Percentiles rank a stretch among this genome's conserved stretches.
Evolutionary conservation across 2,329 filamentous ascomycete genomes (phyloP).

Genomic region (Alternaria ethzedia): DNA sequence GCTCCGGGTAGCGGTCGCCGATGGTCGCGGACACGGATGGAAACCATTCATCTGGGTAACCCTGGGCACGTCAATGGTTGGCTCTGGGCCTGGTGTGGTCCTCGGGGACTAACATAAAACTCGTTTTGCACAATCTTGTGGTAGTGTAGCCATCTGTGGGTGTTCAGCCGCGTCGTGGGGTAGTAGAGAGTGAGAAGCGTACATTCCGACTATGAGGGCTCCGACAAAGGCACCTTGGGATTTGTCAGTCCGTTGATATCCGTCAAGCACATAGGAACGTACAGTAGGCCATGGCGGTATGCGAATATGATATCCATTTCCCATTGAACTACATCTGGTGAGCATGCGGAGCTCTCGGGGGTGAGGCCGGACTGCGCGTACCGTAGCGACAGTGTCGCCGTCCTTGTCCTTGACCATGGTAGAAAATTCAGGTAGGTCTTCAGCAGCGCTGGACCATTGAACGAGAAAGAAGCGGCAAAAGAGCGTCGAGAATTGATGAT

Average conservation of each 20-base stretch:
- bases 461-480: constrained; percentile 32
- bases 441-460: constrained; percentile 18
- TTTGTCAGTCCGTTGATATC: constrained; percentile 16
- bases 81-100: background rate
- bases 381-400: constrained; percentile 66
- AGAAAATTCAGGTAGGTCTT: constrained; percentile 7
- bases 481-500: constrained; percentile 33
- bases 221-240: constrained; percentile 78
- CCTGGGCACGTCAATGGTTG: constrained; percentile 36
- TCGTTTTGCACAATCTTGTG: constrained; percentile 98
- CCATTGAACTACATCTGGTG: constrained; percentile 69
- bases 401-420: constrained; percentile 68
- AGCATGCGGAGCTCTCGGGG: constrained; percentile 35
- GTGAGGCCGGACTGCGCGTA: constrained; percentile 46
- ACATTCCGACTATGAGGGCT: constrained; percentile 77
- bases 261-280: constrained; percentile 4
- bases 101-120: constrained; percentile 66
- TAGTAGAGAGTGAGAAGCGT: constrained; percentile 11
- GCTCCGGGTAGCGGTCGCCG: constrained; percentile 94
- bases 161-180: constrained; percentile 28
- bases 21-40: constrained; percentile 96
- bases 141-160: constrained; percentile 76
- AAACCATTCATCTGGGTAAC: constrained; percentile 86
- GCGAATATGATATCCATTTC: constrained; percentile 87
- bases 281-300: constrained; percentile 86